Base-by-base conservation (phyloP, 371 early-diverging fungal genomes). In the Apophysomyces sp. region DNA sequence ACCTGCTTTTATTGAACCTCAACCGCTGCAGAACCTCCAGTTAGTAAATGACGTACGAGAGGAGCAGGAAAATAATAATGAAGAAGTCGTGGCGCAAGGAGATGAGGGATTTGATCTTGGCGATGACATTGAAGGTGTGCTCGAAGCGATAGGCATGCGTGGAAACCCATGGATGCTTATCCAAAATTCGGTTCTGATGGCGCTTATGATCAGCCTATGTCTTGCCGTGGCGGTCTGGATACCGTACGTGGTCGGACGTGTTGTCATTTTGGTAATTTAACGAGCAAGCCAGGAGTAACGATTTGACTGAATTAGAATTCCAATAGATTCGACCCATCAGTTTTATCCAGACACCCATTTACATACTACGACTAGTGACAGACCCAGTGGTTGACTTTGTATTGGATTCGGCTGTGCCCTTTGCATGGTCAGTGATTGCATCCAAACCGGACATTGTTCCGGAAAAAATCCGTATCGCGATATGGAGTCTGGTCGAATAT, bases 111-210 rank as follows among this genome's bases (percentile, higher is more conserved):
- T 80, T 41, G 65, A 79, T 55, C 81, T 81, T 24, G 80, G 75
- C 30, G 94, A 90, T 31, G 93, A 90, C 34, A 76, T 89, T 28
- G 92, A 93, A 55, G 93, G 91, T 9, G 80, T 95, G 28, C 70
- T 96, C 39, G 96, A 94, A 61, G 89, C 94, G 4, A 83, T 96
- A 55, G 98, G 98, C 6, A 87, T 96, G 78, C 83, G 89, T 7
- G 98, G 97, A 0, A 92, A 93, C 8, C 63, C 89, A 15, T 83
- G 86, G 74, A 79, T 86, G 54, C 70, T 94, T 0, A 52, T 88
- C 11, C 94, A 95, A 67, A 94, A 94, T 68, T 89, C 89, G 26
- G 77, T 89, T 1, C 75, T 95, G 32, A 92, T 94, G 67, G 69
- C 89, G 2, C 62, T 93, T 3, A 71, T 95, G 65, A 87, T 95